Evolutionary conservation across 345 rosid species (phyloP).

Genomic region (Citrus cavaleriei): DNA sequence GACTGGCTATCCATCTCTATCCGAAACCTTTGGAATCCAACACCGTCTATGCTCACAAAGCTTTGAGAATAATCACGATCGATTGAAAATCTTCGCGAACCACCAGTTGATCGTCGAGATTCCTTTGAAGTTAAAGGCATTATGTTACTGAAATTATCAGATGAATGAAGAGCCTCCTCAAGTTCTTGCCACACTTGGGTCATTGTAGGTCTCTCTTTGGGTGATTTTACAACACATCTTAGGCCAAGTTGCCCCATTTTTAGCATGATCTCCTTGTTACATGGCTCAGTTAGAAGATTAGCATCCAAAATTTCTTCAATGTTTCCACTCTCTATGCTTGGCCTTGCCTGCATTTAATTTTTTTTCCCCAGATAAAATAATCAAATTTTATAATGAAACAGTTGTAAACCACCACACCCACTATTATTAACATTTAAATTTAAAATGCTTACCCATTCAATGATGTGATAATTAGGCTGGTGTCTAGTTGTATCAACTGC

Average conservation of each 20-base stretch:
- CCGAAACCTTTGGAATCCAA: constrained; percentile 44
- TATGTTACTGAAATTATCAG: constrained; percentile 12
- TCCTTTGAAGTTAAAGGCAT: constrained; percentile 3
- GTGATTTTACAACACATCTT: constrained; percentile 38
- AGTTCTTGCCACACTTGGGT: constrained; percentile 51
- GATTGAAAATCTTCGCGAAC: neutral
- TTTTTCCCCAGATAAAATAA: too few relatives aligned
- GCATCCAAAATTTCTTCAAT: constrained; percentile 51
- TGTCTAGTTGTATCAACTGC: constrained; percentile 32
- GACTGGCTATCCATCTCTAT: constrained; percentile 48
- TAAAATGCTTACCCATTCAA: constrained; percentile 49
- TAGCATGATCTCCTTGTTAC: constrained; percentile 51
- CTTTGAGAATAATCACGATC: constrained; percentile 34
- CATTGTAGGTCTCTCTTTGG: constrained; percentile 57
- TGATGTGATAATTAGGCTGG: constrained; percentile 36
- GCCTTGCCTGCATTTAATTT: constrained; percentile 37
- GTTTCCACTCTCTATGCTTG: constrained; percentile 40
- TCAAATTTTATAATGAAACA: neutral
- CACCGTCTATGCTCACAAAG: constrained; percentile 48
- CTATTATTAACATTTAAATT: neutral
- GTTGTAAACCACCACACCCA: neutral
- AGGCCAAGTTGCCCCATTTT: constrained; percentile 56
- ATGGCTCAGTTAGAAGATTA: constrained; percentile 43
- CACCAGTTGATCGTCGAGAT: neutral
- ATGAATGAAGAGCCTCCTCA: constrained; percentile 30